Evolutionary conservation across 345 rosid species (phyloP), one percentile per base, ranked within the genome.

Genomic region (Eucalyptus cloeziana): DNA sequence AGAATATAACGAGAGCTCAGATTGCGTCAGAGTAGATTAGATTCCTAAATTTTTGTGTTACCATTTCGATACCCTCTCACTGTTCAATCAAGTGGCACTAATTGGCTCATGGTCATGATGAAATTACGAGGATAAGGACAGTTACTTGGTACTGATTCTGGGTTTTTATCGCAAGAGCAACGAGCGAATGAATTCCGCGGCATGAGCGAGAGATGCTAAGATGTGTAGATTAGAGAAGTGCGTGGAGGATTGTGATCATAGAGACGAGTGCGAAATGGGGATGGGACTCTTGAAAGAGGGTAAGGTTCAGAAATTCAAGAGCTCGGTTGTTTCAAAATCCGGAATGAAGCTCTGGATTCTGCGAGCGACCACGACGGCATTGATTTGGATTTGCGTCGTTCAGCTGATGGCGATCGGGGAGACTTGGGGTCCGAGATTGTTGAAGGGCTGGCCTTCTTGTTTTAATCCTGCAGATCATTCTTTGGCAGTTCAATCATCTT

Each of bases 361-460:
- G 22, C 92, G 99, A 88, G 97, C 93, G 83, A 91, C 94, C 44
- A 96, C 97, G 2, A 83, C 94, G 2, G 91, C 93, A 71, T 89
- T 96, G 93, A 87, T 97, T 21, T 96, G 99, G 99, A 95, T 95
- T 71, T 96, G 96, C 71, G 92, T 96, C 54, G 94, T 95, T 91
- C 99, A 97, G 88, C 90, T 97, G 90, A 90, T 94, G 94, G 94
- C 99, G 30, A 17, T 95, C 49, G 96, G 97, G 22, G 99, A 95
- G 89, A 90, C 96, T 90, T 96, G 98, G 98, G 96, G 97, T n/a
- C 98, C 99, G 6, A 93, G 94, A 88, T 86, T 97, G 90, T 92
- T 96, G 90, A 96, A 94, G 90, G 93, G 94, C 14, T 97, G 97
- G 97, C 97, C 99, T 92, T 95, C 98, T 92, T 96, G 99, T 92